Evolutionary conservation across 202 grass and related monocot species (phyloP), one percentile per base, ranked within the genome.

Genomic region (Schoenoplectus triqueter): DNA sequence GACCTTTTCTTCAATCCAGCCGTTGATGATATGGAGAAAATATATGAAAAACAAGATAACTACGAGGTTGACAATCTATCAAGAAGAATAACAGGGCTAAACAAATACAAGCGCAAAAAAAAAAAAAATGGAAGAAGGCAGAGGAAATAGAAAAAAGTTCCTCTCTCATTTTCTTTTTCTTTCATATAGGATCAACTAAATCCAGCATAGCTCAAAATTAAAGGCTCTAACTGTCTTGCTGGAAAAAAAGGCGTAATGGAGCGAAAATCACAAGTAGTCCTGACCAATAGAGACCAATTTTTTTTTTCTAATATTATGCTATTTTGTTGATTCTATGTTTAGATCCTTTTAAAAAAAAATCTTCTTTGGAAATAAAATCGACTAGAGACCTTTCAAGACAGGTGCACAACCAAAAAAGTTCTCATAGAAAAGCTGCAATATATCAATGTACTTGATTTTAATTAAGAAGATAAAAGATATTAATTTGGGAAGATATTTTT

Each of bases 231-330:
- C 56, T 3, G 56, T 59, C 56, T 13, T 59, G 56, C 56, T 69
- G 22, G 64, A 13, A 11, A 66, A 14, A 66, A 11, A 8, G 64
- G 11, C 40, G 11, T 40, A 39, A 66, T 66, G 64, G 64, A 39
- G 64, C 14, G 66, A 69, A 41, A 69, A 69, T 44, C 11, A 69
- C 31, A 39, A 69, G 44, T 44, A 64, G 7, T 22, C 17, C 19
- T 4, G 11, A 69, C 51, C 31, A 74, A 75, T 17, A 73, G 21
- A 56, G 20, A 74, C 47, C 18, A 52, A 13, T 18, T 52, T 71
- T 65, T 15, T 15, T 73, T 78, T 79, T 61, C 75, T 79, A 79
- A 79, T 79, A 61, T 79, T 79, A 79, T 79, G 55, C 55, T n/a
- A 39, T 79, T 10, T 62, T 51, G 2, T 9, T 18, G 2, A 22